These are phyloP conservation scores for Carpinus fangiana DNA, from an alignment of 306 rosid species.

Conservation along the genomic window DNA sequence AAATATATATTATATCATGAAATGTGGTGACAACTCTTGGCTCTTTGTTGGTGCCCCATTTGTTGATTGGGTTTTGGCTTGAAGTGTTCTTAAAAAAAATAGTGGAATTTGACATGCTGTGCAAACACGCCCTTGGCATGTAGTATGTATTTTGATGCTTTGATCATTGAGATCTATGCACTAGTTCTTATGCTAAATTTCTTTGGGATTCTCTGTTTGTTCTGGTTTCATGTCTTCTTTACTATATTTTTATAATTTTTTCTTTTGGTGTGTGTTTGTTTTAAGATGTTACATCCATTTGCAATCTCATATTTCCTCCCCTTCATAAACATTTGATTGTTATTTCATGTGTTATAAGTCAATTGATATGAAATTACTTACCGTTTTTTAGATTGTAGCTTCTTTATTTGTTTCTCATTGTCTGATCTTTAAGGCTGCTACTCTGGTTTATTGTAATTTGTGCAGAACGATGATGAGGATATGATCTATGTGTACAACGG, in stretches of 20 bases:
- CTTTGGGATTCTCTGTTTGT: background rate
- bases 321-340: background rate
- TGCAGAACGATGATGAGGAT: constrained; percentile 95
- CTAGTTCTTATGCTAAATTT: background rate
- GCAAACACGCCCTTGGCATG: background rate
- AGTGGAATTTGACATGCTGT: background rate
- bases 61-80: background rate
- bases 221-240: constrained; percentile 3
- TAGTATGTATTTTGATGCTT: background rate
- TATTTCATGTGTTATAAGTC: background rate
- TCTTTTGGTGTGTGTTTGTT: background rate
- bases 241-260: constrained; percentile 4
- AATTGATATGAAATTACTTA: background rate
- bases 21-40: background rate
- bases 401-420: constrained; percentile 25
- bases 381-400: background rate
- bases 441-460: constrained; percentile 15
- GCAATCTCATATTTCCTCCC: background rate
- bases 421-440: constrained; percentile 25
- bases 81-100: background rate
- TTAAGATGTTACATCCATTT: background rate
- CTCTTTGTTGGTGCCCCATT: background rate
- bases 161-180: background rate
- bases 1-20: background rate
- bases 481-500: constrained; percentile 94